Evolutionary conservation across 495 filamentous ascomycete genomes (phyloP), one percentile per base, ranked within the genome.

Genomic region (Echria macrotheca): DNA sequence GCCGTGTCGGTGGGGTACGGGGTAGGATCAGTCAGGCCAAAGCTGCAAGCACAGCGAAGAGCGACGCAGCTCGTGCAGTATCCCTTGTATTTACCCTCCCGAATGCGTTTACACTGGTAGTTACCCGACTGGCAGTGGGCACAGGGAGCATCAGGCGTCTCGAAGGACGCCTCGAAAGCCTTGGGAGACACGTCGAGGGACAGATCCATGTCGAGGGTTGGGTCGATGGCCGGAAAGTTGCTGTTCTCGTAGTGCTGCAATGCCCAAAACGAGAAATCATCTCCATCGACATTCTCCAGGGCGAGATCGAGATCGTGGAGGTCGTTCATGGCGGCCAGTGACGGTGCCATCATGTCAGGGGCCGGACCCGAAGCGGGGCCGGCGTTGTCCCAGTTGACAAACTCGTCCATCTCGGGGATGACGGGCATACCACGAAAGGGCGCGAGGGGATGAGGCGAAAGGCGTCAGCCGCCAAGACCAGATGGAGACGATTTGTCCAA

Each of bases 61-160:
- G 85, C 85, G 53, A 85, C 82, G 60, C 88, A 94, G 53, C 83
- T 83, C 3, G 85, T 89, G 66, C 88, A 94, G 21, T 77, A 79
- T 46, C 76, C 78, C 55, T 79, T 77, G 61, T 83, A 77, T 46
- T 76, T 73, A 67, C 84, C 84, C 60, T 86, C 76, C 28, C 76
- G 76, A 32, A 85, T 80, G 40, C 82, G 69, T 65, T 89, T 89
- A 72, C 87, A 94, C 52, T 89, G 76, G 47, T 90, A 78, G 18
- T 80, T 73, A 66, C 78, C 80, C 10, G 73, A 65, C 26, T 75
- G 71, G 63, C 88, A 94, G 53, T 89, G 83, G 21, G 82, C 76
- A 67, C 87, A 94, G 36, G 85, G 78, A 49, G 58, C 60, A 15
- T 68, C 57, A 4, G 65, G 63, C 15, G 56, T 61, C 26, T 73